phyloP scores from a whole-genome alignment of 2,329 filamentous ascomycete species.

The Aspergillus hiratsukae region DNA sequence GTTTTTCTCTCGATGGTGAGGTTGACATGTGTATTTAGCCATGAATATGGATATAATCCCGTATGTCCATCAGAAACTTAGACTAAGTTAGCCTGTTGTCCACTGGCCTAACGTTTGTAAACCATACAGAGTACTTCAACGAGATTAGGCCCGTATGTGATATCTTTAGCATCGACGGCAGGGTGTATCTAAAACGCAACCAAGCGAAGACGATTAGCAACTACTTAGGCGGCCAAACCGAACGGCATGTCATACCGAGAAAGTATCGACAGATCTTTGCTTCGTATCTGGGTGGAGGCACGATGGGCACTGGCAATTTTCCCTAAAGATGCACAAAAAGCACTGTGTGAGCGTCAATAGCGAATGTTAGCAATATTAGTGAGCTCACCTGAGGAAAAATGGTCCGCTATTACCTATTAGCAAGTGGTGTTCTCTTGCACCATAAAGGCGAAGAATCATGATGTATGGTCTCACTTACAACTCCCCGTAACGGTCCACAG shows the following conservation, averaged over 20 bases:
- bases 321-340: constrained; percentile 43
- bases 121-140: constrained; percentile 50
- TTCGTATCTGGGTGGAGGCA: constrained; percentile 68
- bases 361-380: not conserved
- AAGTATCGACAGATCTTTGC: constrained; percentile 66
- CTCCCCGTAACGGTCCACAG: not conserved
- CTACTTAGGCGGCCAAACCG: not conserved
- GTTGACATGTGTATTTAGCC: constrained; percentile 50
- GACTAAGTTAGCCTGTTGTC: constrained; percentile 8
- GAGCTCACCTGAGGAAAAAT: constrained; percentile 15
- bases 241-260: constrained; percentile 49
- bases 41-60: constrained; percentile 63
- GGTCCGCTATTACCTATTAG: not conserved
- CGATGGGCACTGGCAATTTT: constrained; percentile 65
- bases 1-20: constrained; percentile 22
- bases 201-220: not conserved
- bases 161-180: constrained; percentile 36
- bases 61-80: constrained; percentile 66
- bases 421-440: not conserved
- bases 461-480: not conserved
- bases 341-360: not conserved
- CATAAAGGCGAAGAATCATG: not conserved
- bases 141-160: constrained; percentile 32
- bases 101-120: constrained; percentile 4
- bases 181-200: constrained; percentile 41